These are phyloP conservation scores for Tuber indicum DNA, from an alignment of 495 filamentous ascomycete genomes.

Conservation along the genomic window DNA sequence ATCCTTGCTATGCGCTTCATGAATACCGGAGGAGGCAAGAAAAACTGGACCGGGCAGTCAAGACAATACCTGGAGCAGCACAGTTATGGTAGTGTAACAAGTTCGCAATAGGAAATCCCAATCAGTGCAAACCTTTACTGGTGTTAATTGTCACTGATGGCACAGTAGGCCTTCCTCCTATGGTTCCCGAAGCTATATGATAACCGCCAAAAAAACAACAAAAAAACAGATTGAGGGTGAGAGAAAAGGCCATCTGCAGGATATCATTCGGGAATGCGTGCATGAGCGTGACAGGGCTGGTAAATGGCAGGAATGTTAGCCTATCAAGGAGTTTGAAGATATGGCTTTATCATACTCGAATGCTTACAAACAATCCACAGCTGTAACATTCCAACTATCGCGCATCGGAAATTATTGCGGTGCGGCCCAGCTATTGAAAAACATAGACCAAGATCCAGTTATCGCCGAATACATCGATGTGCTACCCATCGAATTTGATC, in stretches of 20 bases:
- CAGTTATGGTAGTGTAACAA: no score
- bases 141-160: slow-evolving; percentile 17
- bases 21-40: slow-evolving; percentile 47
- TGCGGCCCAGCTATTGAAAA: slow-evolving; percentile 55
- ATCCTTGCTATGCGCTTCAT: slow-evolving; percentile 59
- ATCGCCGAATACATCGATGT: slow-evolving; percentile 55
- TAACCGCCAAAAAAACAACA: background rate
- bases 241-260: background rate
- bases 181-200: background rate
- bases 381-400: slow-evolving; percentile 60
- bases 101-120: no score
- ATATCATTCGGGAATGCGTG: background rate
- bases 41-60: no score
- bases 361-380: no score
- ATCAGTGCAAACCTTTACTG: slow-evolving; percentile 12
- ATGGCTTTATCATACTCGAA: no score
- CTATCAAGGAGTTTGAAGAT: no score
- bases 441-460: slow-evolving; percentile 55
- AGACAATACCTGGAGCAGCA: no score
- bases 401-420: slow-evolving; percentile 61
- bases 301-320: background rate
- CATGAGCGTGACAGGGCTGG: background rate
- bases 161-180: slow-evolving; percentile 1
- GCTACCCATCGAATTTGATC: background rate
- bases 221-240: slow-evolving; percentile 60